A percentile compares a stretch with the other conserved stretches of the same genome.
Conservation (phyloP, 768 basidiomycete species). For the Suillus subaureus region DNA sequence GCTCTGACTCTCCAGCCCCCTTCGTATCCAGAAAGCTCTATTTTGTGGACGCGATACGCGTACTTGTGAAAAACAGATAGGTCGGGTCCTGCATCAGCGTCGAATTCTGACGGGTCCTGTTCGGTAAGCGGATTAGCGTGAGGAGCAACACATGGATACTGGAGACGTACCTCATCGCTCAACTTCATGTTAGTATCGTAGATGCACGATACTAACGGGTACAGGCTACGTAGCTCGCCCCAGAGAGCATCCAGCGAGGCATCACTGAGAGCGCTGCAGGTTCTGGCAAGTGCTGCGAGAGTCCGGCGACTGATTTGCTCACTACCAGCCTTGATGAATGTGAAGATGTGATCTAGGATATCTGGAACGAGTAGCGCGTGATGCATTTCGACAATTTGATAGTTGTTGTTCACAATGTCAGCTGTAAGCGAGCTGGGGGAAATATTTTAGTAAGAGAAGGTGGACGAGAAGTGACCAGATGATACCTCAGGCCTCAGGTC, state of each 20-base stretch:
- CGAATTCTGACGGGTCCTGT: neutral
- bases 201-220: constrained; percentile 1
- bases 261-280: neutral
- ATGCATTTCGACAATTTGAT: neutral
- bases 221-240: neutral
- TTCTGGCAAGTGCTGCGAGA: neutral
- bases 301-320: neutral
- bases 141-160: neutral
- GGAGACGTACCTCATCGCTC: neutral
- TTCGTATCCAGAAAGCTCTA: neutral
- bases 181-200: neutral
- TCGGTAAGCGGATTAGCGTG: neutral
- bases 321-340: neutral
- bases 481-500: too few relatives aligned
- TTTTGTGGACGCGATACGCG: neutral
- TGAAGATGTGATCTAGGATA: neutral
- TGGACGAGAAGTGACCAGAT: too few relatives aligned
- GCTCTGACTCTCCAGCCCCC: neutral
- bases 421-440: neutral
- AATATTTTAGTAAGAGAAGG: too few relatives aligned
- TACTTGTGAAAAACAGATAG: neutral
- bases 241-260: neutral
- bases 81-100: neutral
- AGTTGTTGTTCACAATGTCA: neutral
- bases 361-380: neutral